These are phyloP conservation scores for Paramecium caudatum DNA, from an alignment of 73 alveolate genomes.

Conservation along the genomic window DNA sequence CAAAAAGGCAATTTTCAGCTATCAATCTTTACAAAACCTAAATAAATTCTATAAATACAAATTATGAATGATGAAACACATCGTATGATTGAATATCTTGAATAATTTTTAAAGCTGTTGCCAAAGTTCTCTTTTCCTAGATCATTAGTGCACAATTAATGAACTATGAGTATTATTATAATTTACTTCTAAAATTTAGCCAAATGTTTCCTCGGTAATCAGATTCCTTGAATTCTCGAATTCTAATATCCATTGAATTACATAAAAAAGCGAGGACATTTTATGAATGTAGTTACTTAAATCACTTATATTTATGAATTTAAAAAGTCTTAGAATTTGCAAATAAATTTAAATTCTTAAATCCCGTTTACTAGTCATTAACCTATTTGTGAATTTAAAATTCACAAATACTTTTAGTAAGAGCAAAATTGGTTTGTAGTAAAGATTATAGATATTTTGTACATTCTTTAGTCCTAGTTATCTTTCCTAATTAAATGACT, in stretches of 20 bases:
- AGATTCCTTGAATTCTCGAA: background rate
- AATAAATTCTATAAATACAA: background rate
- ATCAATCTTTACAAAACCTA: background rate
- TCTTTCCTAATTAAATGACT: constrained; percentile 21
- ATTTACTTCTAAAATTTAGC: background rate
- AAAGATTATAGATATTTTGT: background rate
- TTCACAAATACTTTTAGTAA: background rate
- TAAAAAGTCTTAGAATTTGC: background rate
- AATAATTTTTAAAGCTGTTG: background rate
- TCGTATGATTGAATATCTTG: background rate
- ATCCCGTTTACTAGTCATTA: background rate
- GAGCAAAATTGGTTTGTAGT: background rate
- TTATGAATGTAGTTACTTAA: constrained; percentile 18
- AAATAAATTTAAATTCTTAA: background rate
- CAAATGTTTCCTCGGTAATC: constrained; percentile 22
- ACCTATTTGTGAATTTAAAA: background rate
- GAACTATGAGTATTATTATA: background rate
- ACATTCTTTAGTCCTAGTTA: constrained; percentile 25
- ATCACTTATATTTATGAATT: background rate
- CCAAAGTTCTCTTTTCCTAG: background rate
- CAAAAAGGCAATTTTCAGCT: constrained; percentile 21
- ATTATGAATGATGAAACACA: background rate
- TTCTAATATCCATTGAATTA: constrained; percentile 15
- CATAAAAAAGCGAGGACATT: constrained; percentile 10
- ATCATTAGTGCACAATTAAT: constrained; percentile 9